These are phyloP conservation scores for Blastobotrys attinorum DNA, from an alignment of 805 yeast species.

Conservation along the genomic window DNA sequence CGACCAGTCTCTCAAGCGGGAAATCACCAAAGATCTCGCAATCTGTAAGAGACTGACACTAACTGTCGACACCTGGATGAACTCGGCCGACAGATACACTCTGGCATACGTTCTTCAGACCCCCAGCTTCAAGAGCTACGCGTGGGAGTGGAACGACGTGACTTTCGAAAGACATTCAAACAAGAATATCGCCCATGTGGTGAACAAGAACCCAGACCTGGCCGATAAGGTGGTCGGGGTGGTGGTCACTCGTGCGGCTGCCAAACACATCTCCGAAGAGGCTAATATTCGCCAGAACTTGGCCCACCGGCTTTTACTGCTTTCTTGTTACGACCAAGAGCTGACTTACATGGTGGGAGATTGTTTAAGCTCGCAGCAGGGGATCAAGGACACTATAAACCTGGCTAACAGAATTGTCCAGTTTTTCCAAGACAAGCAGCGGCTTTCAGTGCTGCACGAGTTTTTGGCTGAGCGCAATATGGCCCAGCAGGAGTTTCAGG, in stretches of 20 bases:
- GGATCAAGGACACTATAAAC: neutral
- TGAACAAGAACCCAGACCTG: neutral
- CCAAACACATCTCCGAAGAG: neutral
- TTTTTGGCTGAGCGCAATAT: neutral
- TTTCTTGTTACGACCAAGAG: constrained; percentile 2
- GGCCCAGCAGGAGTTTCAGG: neutral
- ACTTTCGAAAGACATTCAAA: neutral
- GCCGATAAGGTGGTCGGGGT: constrained; percentile 1
- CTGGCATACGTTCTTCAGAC: constrained; percentile 1
- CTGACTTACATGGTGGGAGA: neutral
- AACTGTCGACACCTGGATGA: constrained; percentile 3
- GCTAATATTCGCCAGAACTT: neutral
- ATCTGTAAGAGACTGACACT: constrained; percentile 1
- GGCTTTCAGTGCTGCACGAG: neutral
- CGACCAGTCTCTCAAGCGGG: neutral
- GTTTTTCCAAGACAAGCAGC: neutral
- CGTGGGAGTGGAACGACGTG: constrained; percentile 4
- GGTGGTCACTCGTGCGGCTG: constrained; percentile 1
- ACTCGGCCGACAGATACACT: neutral
- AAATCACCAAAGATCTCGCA: neutral
- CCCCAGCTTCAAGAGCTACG: neutral
- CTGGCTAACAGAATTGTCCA: neutral
- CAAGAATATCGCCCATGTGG: neutral
- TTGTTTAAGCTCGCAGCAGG: neutral
- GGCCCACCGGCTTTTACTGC: neutral